A percentile compares a stretch with the other conserved stretches of the same genome.
Evolutionary conservation across 768 basidiomycete genomes (phyloP).

Genomic region (Pulveroboletus frians): DNA sequence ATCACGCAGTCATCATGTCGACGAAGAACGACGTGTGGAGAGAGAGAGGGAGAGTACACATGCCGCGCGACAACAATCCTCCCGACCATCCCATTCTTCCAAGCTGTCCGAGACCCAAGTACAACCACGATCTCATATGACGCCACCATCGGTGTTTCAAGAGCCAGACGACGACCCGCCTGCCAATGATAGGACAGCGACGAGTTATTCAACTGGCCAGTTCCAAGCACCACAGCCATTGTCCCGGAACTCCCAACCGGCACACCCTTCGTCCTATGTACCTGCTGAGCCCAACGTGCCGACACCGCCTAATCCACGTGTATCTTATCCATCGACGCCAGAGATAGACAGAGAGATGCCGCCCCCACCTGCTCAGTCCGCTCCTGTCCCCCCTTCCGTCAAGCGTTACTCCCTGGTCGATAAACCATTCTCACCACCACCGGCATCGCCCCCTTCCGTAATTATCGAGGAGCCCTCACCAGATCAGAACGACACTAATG

Average conservation of each 20-base stretch:
- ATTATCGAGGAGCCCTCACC: conserved; percentile 34
- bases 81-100: conserved; percentile 37
- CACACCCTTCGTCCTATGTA: conserved; percentile 2
- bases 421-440: conserved; percentile 46
- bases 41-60: conserved; percentile 35
- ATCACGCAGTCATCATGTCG: conserved; percentile 36
- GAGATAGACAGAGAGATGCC: conserved; percentile 26
- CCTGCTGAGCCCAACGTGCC: conserved; percentile 9
- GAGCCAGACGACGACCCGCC: conserved; percentile 31
- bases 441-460: conserved; percentile 44
- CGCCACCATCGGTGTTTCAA: conserved; percentile 27
- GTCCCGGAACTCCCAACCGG: conserved; percentile 12
- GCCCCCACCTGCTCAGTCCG: conserved; percentile 20
- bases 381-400: conserved; percentile 55
- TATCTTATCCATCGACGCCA: conserved; percentile 16
- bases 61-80: conserved; percentile 37
- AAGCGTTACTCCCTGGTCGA: conserved; percentile 80
- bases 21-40: conserved; percentile 37
- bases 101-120: conserved; percentile 31
- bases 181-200: conserved; percentile 2
- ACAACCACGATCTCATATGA: conserved; percentile 27
- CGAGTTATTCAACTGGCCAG: conserved; percentile 10
- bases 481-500: conserved; percentile 26
- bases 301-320: conserved; percentile 4
- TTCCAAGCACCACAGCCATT: conserved; percentile 12